phyloP scores from a whole-genome alignment of 1,284 basidiomycete species.

The Chiua sp. region DNA sequence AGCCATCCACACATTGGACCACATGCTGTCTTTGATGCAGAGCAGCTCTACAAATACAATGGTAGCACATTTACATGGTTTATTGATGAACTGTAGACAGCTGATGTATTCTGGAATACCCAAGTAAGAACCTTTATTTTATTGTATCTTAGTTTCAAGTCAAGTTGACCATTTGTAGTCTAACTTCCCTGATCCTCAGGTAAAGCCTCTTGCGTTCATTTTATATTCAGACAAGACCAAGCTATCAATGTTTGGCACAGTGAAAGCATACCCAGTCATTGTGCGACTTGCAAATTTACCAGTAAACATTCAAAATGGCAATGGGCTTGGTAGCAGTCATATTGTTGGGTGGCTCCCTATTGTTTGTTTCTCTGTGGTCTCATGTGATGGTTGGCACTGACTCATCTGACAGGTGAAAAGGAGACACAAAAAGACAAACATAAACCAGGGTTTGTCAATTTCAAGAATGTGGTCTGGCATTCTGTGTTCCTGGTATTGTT shows the following conservation, averaged over 20 bases:
- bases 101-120: too few species aligned
- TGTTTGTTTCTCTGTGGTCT: slow-evolving; percentile 12
- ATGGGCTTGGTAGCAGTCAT: slow-evolving; percentile 40
- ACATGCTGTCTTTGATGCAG: too few species aligned
- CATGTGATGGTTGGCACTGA: neutral
- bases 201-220: slow-evolving; percentile 30
- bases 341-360: slow-evolving; percentile 52
- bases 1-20: neutral
- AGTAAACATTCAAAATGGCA: slow-evolving; percentile 41
- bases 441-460: slow-evolving; percentile 36
- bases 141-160: too few species aligned
- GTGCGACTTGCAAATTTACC: slow-evolving; percentile 44
- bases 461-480: slow-evolving; percentile 42
- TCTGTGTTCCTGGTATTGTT: slow-evolving; percentile 15
- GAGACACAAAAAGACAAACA: slow-evolving; percentile 30
- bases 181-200: neutral
- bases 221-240: slow-evolving; percentile 53
- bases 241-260: slow-evolving; percentile 47
- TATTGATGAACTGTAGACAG: too few species aligned
- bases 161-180: too few species aligned
- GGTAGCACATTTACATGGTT: too few species aligned
- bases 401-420: slow-evolving; percentile 19
- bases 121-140: too few species aligned
- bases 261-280: slow-evolving; percentile 49
- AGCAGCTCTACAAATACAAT: too few species aligned